Percentiles rank a stretch among this genome's conserved stretches.
Conservation (phyloP, 345 rosid genomes). For the Eucalyptus shirleyi region DNA sequence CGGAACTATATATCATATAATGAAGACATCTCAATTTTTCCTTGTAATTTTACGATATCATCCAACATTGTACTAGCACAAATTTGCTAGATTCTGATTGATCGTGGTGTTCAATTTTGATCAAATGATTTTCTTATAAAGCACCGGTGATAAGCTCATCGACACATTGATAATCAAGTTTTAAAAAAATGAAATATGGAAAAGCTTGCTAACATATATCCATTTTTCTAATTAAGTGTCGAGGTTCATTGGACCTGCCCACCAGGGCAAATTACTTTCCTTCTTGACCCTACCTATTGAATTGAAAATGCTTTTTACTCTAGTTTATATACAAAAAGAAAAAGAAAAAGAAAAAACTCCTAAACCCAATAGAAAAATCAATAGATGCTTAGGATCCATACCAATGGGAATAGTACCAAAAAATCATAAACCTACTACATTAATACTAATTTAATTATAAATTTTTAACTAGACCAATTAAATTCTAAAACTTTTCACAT, state of each 20-base stretch:
- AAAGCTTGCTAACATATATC: neutral
- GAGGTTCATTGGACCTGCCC: neutral
- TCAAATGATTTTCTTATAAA: neutral
- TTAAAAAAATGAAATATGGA: neutral
- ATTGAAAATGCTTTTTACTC: neutral
- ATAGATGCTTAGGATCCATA: neutral
- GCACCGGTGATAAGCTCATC: neutral
- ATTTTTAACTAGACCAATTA: no score
- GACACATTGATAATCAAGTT: neutral
- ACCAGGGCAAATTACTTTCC: neutral
- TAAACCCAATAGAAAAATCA: neutral
- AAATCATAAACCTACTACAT: neutral
- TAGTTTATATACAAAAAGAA: no score
- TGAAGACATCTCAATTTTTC: neutral
- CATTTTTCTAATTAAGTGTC: neutral
- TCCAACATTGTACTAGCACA: neutral
- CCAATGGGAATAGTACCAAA: neutral
- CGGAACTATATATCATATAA: neutral
- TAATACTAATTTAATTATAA: neutral
- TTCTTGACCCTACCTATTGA: neutral
- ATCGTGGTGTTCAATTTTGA: neutral
- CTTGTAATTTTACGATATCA: neutral
- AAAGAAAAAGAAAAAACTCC: neutral
- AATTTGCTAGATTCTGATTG: neutral
- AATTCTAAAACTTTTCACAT: no score